Conservation (phyloP, 2,329 filamentous ascomycete species). For the Talaromyces sp. region DNA sequence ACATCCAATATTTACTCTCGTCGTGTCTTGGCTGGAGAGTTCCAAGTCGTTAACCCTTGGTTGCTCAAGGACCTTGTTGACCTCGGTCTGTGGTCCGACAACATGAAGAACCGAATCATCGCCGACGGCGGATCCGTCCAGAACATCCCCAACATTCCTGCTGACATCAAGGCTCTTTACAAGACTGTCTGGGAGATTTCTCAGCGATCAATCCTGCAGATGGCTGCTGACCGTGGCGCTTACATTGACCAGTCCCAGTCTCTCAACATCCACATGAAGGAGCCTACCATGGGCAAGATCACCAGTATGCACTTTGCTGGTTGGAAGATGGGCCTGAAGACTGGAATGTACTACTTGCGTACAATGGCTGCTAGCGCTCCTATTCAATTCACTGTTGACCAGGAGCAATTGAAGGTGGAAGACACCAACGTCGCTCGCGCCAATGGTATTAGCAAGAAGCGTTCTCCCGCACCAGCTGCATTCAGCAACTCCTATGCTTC, state of each 20-base stretch:
- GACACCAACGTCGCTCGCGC: slow-evolving; percentile 72
- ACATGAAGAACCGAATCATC: slow-evolving; percentile 99
- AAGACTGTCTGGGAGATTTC: slow-evolving; percentile 99
- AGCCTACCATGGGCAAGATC: slow-evolving; percentile 99
- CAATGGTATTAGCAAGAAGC: slow-evolving; percentile 63
- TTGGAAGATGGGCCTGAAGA: slow-evolving; percentile 99
- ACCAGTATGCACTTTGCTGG: slow-evolving; percentile 99
- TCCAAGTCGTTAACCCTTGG: slow-evolving; percentile 99
- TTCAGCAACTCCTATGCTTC: slow-evolving; percentile 58
- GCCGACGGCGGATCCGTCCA: slow-evolving; percentile 93
- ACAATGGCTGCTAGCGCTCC: slow-evolving; percentile 95
- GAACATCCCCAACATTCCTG: slow-evolving; percentile 93
- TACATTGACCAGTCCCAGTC: slow-evolving; percentile 99
- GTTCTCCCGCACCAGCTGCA: slow-evolving; percentile 52
- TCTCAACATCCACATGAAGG: slow-evolving; percentile 98
- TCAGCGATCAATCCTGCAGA: slow-evolving; percentile 90
- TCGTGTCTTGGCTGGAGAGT: slow-evolving; percentile 94
- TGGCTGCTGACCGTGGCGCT: slow-evolving; percentile 96
- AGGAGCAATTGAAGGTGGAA: slow-evolving; percentile 83
- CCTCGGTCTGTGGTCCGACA: slow-evolving; percentile 96
- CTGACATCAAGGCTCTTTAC: slow-evolving; percentile 94
- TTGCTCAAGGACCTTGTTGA: slow-evolving; percentile 96
- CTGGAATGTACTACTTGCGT: slow-evolving; percentile 99
- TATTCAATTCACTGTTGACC: slow-evolving; percentile 98
- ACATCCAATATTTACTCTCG: slow-evolving; percentile 99